Base-by-base conservation (phyloP, 352 stramenopile genomes). In the Halophytophthora batemanensis region DNA sequence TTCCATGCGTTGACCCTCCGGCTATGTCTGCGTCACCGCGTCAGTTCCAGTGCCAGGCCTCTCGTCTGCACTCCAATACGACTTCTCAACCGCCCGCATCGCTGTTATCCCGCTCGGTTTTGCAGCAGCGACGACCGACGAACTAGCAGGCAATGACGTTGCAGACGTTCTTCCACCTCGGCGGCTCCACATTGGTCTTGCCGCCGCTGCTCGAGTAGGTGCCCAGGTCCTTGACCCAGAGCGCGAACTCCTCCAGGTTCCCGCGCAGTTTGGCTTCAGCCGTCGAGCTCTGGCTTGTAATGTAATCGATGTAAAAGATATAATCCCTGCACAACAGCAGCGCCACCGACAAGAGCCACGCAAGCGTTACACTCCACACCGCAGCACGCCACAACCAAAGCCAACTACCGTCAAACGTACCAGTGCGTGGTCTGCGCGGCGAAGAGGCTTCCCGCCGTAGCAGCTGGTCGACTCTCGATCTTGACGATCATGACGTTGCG, bases 241-340 rank as follows among this genome's bases (percentile, higher is more conserved):
- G 56, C 15, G 78, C 78, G 44, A 90, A 90, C 60, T 87, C 78
- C 52, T 90, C 74, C 13, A 90, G 48, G 52, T 90, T 77, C 14
- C 52, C 54, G n/a, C 73, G 65, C 19, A 90, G 52, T 15, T 72
- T 69, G 33, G 74, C 59, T 17, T 90, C 79, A 34, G 84, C 69
- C 10, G 41, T 55, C 19, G 58, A 15, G 21, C 66, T 69, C 11
- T 62, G 73, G 56, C 69, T 86, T 10, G 77, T 72, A 18, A 86
- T 73, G 55, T 81, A 87, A 58, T 90, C 78, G 21, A 90, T 73
- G 43, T 86, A 90, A 56, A 90, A 90, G 53, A 90, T 87, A 55
- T 89, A 89, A 45, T 89, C 75, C 76, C 74, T 85, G 44, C 28
- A 56, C n/a, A 45, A 19, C 17, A 52, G 25, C 25, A 31, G 25